Evolutionary conservation across 2,329 filamentous ascomycete genomes (phyloP), one percentile per base, ranked within the genome.

Genomic region (Penicillium sp.): DNA sequence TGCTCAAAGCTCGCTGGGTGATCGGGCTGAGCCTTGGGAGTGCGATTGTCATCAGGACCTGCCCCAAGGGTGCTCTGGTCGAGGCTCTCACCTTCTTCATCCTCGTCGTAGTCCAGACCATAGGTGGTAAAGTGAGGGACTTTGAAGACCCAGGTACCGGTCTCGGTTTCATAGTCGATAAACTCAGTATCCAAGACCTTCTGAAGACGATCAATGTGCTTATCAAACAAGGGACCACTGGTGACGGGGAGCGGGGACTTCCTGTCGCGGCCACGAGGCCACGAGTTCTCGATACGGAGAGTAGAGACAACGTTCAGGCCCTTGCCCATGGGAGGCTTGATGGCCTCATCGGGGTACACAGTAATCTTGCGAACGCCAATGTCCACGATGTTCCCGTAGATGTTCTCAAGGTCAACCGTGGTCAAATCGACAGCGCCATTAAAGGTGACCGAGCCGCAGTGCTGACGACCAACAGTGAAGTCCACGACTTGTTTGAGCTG

Each of bases 41-140:
- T 75, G 66, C 61, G 73, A 55, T 72, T 83, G 64, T 83, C 79
- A 67, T 82, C 79, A 68, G 78, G 80, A 61, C 73, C 77, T 63
- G 73, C 76, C 73, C 76, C 80, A 51, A 81, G 70, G 58, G 76
- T 77, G 73, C 79, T 82, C 67, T 80, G 76, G 53, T 75, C 75
- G 77, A 77, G 67, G 77, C 72, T 69, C 75, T 79, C 75, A 57
- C 81, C 79, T 64, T 85, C 85, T 7, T 80, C 80, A 43, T 87
- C 81, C 7, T 84, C 86, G 47, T 92, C 90, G 48, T 90, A 91
- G 60, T 93, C 89, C 50, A 97, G 81, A 36, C 90, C 92, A 69
- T 99, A 99, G 1, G 92, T 96, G 1, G 93, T 97, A 73, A 95
- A 99, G 73, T 99, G 94, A 67, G 93, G 87, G n/a, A 99, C 94